These are phyloP conservation scores for Starmera dryadoides DNA, from an alignment of 805 yeast species.

Conservation along the genomic window DNA sequence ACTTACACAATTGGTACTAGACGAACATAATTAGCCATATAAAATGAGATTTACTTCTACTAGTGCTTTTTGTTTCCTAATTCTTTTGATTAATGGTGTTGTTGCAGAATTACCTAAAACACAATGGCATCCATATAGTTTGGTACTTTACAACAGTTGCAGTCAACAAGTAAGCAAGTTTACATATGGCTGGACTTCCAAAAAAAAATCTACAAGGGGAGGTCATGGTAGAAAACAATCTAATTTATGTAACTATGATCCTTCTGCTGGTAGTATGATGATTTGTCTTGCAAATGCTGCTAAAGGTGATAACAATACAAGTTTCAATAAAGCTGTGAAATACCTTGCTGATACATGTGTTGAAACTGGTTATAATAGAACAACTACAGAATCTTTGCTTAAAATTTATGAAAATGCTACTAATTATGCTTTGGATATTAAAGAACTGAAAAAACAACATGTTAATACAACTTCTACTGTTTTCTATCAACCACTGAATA, in stretches of 20 bases:
- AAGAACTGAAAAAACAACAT: neutral
- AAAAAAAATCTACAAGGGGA: neutral
- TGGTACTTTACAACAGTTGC: too few relatives aligned
- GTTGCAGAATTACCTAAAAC: too few relatives aligned
- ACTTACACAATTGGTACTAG: too few relatives aligned
- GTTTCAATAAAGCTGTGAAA: neutral
- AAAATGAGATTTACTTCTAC: too few relatives aligned
- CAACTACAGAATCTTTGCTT: neutral
- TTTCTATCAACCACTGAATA: slow-evolving; percentile 8
- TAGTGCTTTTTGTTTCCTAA: too few relatives aligned
- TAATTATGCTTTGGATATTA: neutral
- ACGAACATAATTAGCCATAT: too few relatives aligned
- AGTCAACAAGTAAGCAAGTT: too few relatives aligned
- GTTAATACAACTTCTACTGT: slow-evolving; percentile 3
- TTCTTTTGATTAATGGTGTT: too few relatives aligned
- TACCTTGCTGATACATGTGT: neutral
- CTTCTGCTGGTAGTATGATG: neutral
- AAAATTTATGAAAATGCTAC: neutral
- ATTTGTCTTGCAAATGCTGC: neutral
- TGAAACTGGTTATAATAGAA: neutral
- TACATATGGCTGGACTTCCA: neutral
- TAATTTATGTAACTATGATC: neutral
- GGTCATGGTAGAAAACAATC: neutral
- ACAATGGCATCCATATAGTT: too few relatives aligned
- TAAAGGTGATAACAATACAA: neutral